Percentiles rank a stretch among this genome's conserved stretches.
These are phyloP conservation scores for Lignosus rhinocerotis DNA, from an alignment of 1,284 basidiomycete genomes.

Conservation along the genomic window DNA sequence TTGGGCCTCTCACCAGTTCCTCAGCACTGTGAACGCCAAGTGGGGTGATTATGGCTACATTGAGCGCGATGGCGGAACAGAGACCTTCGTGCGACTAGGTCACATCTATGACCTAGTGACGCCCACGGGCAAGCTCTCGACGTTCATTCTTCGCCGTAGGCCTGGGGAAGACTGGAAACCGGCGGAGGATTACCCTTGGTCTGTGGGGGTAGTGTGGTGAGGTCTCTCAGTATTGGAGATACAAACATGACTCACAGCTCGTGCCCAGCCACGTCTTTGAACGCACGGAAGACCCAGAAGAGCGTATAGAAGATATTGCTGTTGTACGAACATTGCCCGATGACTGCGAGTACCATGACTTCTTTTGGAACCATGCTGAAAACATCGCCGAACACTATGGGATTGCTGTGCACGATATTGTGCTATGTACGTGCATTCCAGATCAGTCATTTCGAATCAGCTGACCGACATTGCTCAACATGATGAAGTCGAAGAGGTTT, in stretches of 20 bases:
- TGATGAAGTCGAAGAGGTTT: slow-evolving; percentile 8
- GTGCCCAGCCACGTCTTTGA: slow-evolving; percentile 5
- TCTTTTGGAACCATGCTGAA: slow-evolving; percentile 16
- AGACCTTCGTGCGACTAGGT: slow-evolving; percentile 8
- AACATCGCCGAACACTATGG: neutral
- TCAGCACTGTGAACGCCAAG: neutral
- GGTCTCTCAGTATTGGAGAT: neutral
- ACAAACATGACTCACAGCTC: neutral
- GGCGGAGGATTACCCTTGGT: slow-evolving; percentile 10
- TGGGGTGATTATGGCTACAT: slow-evolving; percentile 18
- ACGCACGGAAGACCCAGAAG: neutral
- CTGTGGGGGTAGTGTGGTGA: neutral
- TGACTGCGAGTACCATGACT: slow-evolving; percentile 15
- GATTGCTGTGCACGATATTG: slow-evolving; percentile 5
- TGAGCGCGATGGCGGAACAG: neutral
- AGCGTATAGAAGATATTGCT: slow-evolving; percentile 7
- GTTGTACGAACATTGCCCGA: slow-evolving; percentile 13
- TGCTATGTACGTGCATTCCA: slow-evolving; percentile 4
- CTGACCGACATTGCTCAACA: neutral
- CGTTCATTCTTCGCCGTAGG: slow-evolving; percentile 4
- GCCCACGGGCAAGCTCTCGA: slow-evolving; percentile 11
- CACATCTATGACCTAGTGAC: slow-evolving; percentile 11
- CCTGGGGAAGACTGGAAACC: slow-evolving; percentile 6
- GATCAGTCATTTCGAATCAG: neutral
- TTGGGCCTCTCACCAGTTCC: slow-evolving; percentile 16